Base-by-base conservation (phyloP, 164 flowering plant species). In the Protea cynaroides region DNA sequence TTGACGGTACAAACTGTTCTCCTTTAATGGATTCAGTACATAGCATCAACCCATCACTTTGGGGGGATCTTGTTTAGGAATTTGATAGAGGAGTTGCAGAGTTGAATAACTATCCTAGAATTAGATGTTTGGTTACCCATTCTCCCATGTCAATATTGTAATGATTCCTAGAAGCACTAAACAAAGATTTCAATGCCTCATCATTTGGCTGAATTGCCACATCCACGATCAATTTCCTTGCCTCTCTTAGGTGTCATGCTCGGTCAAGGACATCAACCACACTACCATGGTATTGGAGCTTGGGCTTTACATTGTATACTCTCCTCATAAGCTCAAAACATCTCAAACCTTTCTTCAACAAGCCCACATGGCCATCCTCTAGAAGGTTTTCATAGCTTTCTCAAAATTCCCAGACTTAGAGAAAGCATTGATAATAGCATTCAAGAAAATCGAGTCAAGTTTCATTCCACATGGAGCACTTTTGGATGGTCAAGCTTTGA, bases 151-250 rank as follows among this genome's bases (percentile, higher is more conserved):
- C 40, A 4, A 75, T 44, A 61, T 79, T 75, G n/a, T n/a, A n/a
- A n/a, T n/a, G n/a, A n/a, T n/a, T n/a, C n/a, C n/a, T n/a, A n/a
- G n/a, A n/a, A n/a, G 87, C 83, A 63, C 87, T 80, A 43, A 89
- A 82, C 69, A 87, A 68, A 15, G 86, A 74, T 66, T 85, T 80
- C 90, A 80, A 85, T 22, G 87, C 67, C 34, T 83, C 79, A 63
- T 77, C 83, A 69, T 86, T 82, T 51, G 92, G 87, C 62, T 81
- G 74, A 52, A 86, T 70, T n/a, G 86, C 88, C 96, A 88, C 83
- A 14, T 71, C 71, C 12, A 72, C 70, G 8, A 83, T 75, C 21
- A 86, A 67, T 46, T 70, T 68, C 66, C 44, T 71, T n/a, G 96
- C 92, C 59, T 67, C 82, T 69, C 82, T 80, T 59, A 89, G 17